Base-by-base conservation (phyloP, 2,329 filamentous ascomycete genomes). In the Lizonia empirigonia region DNA sequence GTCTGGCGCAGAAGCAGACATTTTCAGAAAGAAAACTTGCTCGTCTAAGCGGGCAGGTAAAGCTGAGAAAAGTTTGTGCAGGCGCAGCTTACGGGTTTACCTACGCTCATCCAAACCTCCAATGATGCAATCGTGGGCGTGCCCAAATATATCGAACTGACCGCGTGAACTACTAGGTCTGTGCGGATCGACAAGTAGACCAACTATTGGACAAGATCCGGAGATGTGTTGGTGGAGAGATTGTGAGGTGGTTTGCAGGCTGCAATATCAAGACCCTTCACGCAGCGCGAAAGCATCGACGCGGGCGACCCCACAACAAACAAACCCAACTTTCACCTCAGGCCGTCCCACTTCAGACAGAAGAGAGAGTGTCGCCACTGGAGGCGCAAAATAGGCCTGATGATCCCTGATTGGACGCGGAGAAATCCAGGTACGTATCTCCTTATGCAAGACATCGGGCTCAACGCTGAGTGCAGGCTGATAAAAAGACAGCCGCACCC, bases 271-370 rank as follows among this genome's bases (percentile, higher is more conserved):
- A 12, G 44, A 20, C 20, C 16, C 34, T 46, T 47, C 26, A 39
- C 24, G 20, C 32, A 37, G 26, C 27, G 30, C 30, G 46, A 38
- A 29, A n/a, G 10, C 22, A 47, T 50, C 48, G 56, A 34, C 40
- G 50, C 20, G 36, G 55, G 56, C 62, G 58, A 56, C 59, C 27
- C 30, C 53, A 58, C 40, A 65, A 51, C 57, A 63, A 63, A 63
- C 56, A 41, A 38, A 35, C 44, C 23, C 15, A 30, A 23, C 49
- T 38, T 48, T 57, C 55, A 60, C 59, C 19, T 48, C 52, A 20
- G 29, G 37, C 16, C 16, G 38, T 34, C 3, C 36, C 23, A 32
- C 32, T 22, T 34, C 30, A 26, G 45, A 49, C 12, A 45, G n/a
- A 36, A 35, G 10, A 18, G 10, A 32, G 29, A 18, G 8, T 12